Evolutionary conservation across 192 early-diverging fungal species (phyloP), one percentile per base, ranked within the genome.

Genomic region (Rhizophlyctis rosea): DNA sequence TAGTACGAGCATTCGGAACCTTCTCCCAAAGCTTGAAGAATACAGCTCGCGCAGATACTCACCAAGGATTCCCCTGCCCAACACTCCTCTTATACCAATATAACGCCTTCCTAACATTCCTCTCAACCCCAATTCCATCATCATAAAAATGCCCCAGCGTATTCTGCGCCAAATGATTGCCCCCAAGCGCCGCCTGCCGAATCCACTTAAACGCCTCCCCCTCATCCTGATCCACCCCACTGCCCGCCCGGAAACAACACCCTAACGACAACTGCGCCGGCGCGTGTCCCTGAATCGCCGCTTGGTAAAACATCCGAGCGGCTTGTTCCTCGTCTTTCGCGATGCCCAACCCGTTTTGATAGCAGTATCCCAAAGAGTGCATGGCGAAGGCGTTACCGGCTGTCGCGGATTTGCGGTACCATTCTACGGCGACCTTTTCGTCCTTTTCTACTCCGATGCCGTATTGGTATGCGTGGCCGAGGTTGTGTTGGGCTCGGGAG

Each of bases 401-500:
- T 3, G 62, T 70, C 2, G 88, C 84, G 23, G 85, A 77, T 27
- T 72, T 61, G 34, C 65, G 50, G 70, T 86, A 91, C 86, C 89
- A 93, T 75, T 88, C 88, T 18, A 78, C 60, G 25, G 83, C 86
- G 50, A 83, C 54, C 52, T 79, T 80, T n/a, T 81, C 81, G 63
- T 90, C 81, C 68, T 88, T 85, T 54, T 77, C 77, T 0, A 89
- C 84, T 55, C 87, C 90, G 11, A 94, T 76, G 11, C 92, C 92
- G 64, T 94, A 91, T 61, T 92, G 91, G 74, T 88, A 92, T 53
- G 88, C 87, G 44, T 90, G 87, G 0, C 89, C 91, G 16, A 93
- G 75, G 34, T 88, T 86, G 70, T 88, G 89, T 58, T 91, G 87
- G 7, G 86, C 84, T 23, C 76, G 62, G 0, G 78, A 81, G 50